Base-by-base conservation (phyloP, 1,284 basidiomycete genomes). In the Leccinum pallidistipes region DNA sequence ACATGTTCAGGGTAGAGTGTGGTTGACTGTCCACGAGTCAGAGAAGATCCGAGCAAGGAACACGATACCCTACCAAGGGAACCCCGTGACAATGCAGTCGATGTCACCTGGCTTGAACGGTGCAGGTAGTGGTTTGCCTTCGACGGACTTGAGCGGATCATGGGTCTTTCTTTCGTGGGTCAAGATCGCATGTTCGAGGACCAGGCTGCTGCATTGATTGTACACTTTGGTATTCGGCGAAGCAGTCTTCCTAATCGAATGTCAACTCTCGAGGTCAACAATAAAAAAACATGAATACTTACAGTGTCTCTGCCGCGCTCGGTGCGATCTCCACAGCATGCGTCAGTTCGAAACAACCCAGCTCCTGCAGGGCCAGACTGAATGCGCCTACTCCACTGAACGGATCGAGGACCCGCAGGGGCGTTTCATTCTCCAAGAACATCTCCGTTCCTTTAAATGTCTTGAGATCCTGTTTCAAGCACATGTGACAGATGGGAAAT, bases 331-430 rank as follows among this genome's bases (percentile, higher is more conserved):
- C 90, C 40, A 90, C 73, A 0, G 86, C 81, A 76, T 90, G 85
- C 0, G 83, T 86, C 3, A 88, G 70, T 62, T 83, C 79, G 57
- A 91, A 65, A 54, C 79, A 81, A 0, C 81, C 77, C 51, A 79
- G 77, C 36, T 82, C 75, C 21, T 81, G 79, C 71, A 91, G 73
- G 0, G 83, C 87, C 24, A 81, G 70, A 50, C 80, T 81, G 67
- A 92, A 88, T 10, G 87, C 85, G 12, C 87, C 87, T 5, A 81
- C 80, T 7, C 90, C 90, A 12, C 79, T 83, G 66, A 90, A 91
- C 0, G 87, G 76, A 72, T 91, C 89, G 27, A 91, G 75, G 1
- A 80, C 76, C 2, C 77, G 72, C 21, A 88, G 67, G 0, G 78
- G 78, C 2, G 68, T 65, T n/a, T 61, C 43, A 18, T 64, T 61